A percentile compares a stretch with the other conserved stretches of the same genome.
Conservation (phyloP, 441 rosid species). For the Gossypium lobatum region DNA sequence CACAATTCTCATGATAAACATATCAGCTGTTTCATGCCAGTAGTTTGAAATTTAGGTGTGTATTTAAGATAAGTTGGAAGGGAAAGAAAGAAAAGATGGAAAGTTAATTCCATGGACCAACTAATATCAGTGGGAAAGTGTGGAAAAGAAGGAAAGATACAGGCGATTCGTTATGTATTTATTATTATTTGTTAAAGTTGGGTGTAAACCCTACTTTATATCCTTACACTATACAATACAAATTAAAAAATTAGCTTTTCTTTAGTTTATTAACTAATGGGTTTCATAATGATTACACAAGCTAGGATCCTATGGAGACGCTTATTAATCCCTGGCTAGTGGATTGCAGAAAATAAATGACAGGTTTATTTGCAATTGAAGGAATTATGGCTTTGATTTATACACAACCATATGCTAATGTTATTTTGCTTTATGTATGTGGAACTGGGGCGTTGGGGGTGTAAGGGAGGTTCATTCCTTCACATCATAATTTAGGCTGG, state of each 20-base stretch:
- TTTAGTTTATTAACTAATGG: slow-evolving; percentile 9
- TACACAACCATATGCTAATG: neutral
- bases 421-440: neutral
- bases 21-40: neutral
- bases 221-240: neutral
- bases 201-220: slow-evolving; percentile 7
- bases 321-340: neutral
- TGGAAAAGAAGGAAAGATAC: neutral
- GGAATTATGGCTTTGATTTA: too few relatives aligned
- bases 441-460: too few relatives aligned
- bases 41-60: neutral
- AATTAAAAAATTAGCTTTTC: slow-evolving; percentile 4
- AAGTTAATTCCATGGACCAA: neutral
- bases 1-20: neutral
- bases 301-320: neutral
- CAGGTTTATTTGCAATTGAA: too few relatives aligned
- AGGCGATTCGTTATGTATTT: neutral
- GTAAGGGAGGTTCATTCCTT: neutral
- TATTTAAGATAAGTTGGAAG: neutral
- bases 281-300: slow-evolving; percentile 11
- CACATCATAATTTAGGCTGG: neutral
- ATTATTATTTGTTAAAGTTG: neutral
- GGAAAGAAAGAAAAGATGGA: neutral
- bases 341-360: neutral
- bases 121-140: neutral